Evolutionary conservation across 306 rosid species (phyloP).

Genomic region (Ammopiptanthus mongolicus): DNA sequence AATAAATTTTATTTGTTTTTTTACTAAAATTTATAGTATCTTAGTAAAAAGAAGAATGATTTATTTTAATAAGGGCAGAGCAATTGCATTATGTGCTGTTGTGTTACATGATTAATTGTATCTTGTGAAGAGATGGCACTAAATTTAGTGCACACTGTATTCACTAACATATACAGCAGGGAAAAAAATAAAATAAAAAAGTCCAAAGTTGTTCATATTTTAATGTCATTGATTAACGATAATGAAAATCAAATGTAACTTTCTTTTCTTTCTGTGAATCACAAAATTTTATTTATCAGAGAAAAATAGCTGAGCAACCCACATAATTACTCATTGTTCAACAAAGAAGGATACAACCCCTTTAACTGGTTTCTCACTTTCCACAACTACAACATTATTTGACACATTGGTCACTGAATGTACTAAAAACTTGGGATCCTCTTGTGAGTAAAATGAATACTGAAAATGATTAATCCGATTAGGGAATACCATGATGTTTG

Average conservation of each 20-base stretch:
- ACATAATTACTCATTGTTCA: slow-evolving; percentile 10
- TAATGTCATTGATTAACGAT: not conserved
- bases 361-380: slow-evolving; percentile 22
- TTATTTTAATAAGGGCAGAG: no score
- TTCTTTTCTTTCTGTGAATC: not conserved
- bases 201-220: not conserved
- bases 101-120: not conserved
- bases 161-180: not conserved
- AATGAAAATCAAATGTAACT: not conserved
- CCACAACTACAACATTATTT: slow-evolving; percentile 46
- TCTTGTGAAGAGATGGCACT: not conserved
- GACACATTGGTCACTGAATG: slow-evolving; percentile 49
- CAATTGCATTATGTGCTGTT: not conserved
- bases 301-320: not conserved
- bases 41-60: not conserved
- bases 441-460: slow-evolving; percentile 40
- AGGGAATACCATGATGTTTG: slow-evolving; percentile 41
- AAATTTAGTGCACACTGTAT: not conserved
- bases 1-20: no score
- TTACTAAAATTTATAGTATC: not conserved
- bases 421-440: slow-evolving; percentile 26
- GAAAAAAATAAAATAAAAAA: no score
- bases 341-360: slow-evolving; percentile 25
- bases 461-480: slow-evolving; percentile 38
- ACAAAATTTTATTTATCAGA: not conserved